A percentile compares a stretch with the other conserved stretches of the same genome.
Conservation (phyloP, 2,329 filamentous ascomycete species). For the Thielaviopsis populi region DNA sequence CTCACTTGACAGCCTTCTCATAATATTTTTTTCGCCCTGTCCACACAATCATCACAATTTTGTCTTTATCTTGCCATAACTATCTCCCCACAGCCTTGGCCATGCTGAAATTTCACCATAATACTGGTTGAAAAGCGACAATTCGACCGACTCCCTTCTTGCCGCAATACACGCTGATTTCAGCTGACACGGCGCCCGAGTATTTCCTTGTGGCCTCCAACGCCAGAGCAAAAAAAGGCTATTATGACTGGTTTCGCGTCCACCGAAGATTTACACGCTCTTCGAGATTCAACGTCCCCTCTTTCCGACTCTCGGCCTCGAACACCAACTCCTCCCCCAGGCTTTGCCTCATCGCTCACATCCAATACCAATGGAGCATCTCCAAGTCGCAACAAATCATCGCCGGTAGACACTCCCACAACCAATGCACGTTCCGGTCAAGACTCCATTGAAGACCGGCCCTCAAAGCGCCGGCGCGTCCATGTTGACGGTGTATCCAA, state of each 20-base stretch:
- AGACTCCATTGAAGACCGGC: constrained; percentile 30
- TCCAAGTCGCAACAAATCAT: constrained; percentile 9
- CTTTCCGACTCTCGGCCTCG: constrained; percentile 16
- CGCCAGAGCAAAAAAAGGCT: constrained; percentile 20
- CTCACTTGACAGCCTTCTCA: constrained; percentile 12
- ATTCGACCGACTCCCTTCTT: constrained; percentile 41
- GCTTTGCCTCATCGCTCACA: constrained; percentile 11
- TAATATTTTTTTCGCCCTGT: constrained; percentile 13
- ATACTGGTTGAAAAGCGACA: constrained; percentile 31
- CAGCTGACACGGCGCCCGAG: constrained; percentile 39
- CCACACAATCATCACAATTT: constrained; percentile 4
- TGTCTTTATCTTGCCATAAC: constrained; percentile 13
- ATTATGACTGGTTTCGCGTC: constrained; percentile 49
- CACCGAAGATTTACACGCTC: constrained; percentile 24
- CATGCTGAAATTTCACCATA: constrained; percentile 39
- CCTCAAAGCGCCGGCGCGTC: constrained; percentile 51
- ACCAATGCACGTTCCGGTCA: constrained; percentile 3
- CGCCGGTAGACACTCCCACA: constrained; percentile 3
- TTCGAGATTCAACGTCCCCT: constrained; percentile 19
- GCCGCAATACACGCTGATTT: constrained; percentile 41
- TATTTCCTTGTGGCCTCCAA: constrained; percentile 28
- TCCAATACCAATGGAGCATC: constrained; percentile 18
- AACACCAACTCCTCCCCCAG: constrained; percentile 19
- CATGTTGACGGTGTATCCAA: constrained; percentile 21
- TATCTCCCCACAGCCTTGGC: constrained; percentile 29